Percentiles rank a stretch among this genome's conserved stretches.
Evolutionary conservation across 169 alveolate species (phyloP).

Genomic region (Perkinsus marinus): DNA sequence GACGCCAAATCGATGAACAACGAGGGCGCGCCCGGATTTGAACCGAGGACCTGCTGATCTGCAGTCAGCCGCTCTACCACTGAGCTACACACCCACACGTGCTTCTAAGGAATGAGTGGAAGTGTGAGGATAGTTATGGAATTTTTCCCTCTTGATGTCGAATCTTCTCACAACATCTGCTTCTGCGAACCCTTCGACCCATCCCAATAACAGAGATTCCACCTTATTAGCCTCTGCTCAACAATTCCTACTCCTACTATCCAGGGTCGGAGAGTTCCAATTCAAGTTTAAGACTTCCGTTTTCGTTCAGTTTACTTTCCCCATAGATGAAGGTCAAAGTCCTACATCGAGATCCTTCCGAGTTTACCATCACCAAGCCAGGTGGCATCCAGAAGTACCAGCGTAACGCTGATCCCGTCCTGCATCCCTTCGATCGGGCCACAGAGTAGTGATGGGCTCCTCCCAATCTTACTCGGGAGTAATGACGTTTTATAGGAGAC

Average conservation of each 20-base stretch:
- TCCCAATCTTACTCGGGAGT: background rate
- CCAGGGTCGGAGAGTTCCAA: too few relatives aligned
- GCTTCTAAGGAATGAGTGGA: background rate
- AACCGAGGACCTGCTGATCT: background rate
- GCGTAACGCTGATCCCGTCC: conserved; percentile 59
- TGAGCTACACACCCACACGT: background rate
- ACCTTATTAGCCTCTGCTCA: too few relatives aligned
- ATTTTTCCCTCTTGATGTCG: too few relatives aligned
- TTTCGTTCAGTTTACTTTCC: background rate
- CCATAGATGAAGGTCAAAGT: conserved; percentile 35
- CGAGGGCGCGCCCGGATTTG: background rate
- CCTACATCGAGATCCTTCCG: conserved; percentile 39
- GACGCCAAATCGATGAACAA: background rate
- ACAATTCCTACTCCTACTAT: too few relatives aligned
- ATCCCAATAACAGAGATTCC: too few relatives aligned
- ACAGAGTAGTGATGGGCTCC: background rate
- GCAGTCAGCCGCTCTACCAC: background rate
- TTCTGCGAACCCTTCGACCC: too few relatives aligned
- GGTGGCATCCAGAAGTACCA: background rate
- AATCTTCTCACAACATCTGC: too few relatives aligned
- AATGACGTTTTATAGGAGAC: background rate
- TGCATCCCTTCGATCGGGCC: conserved; percentile 74
- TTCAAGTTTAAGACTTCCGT: background rate
- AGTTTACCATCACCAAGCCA: conserved; percentile 19
- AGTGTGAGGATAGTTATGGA: too few relatives aligned